Conservation (phyloP, 805 yeast species). For the Teunomyces funiuensis region DNA sequence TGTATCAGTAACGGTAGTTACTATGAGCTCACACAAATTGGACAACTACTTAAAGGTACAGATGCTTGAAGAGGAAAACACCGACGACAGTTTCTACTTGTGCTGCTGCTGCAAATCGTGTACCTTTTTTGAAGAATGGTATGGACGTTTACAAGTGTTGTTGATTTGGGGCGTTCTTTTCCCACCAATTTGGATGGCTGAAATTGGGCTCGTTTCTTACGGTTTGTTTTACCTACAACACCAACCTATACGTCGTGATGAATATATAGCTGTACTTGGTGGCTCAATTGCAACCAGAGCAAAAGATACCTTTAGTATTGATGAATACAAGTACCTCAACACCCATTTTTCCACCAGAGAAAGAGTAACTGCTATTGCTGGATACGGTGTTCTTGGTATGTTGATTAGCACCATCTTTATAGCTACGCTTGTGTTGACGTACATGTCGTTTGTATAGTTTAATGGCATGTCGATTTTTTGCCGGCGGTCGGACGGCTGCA, state of each 20-base stretch:
- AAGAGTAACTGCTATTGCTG: not conserved
- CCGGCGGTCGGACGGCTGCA: not conserved
- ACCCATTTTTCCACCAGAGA: not conserved
- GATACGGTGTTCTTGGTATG: not conserved
- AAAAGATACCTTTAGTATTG: slow-evolving; percentile 10
- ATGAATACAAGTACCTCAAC: slow-evolving; percentile 18
- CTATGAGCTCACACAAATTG: no score
- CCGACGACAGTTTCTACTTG: not conserved
- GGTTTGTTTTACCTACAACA: slow-evolving; percentile 6
- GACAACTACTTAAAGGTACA: not conserved
- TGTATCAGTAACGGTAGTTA: not conserved
- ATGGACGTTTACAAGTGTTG: slow-evolving; percentile 1
- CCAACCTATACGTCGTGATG: slow-evolving; percentile 10
- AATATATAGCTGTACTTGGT: slow-evolving; percentile 10
- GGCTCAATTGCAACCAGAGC: slow-evolving; percentile 9
- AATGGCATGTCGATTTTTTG: not conserved
- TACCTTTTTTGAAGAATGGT: not conserved
- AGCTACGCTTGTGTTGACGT: not conserved
- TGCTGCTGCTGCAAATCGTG: slow-evolving; percentile 10
- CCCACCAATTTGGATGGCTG: slow-evolving; percentile 22
- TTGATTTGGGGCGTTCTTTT: slow-evolving; percentile 17
- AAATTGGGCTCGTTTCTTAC: slow-evolving; percentile 8
- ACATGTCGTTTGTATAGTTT: not conserved
- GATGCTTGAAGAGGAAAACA: not conserved
- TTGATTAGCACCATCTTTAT: not conserved